phyloP scores from a whole-genome alignment of 148 eudicot genomes.

The Chenopodium berlandieri region DNA sequence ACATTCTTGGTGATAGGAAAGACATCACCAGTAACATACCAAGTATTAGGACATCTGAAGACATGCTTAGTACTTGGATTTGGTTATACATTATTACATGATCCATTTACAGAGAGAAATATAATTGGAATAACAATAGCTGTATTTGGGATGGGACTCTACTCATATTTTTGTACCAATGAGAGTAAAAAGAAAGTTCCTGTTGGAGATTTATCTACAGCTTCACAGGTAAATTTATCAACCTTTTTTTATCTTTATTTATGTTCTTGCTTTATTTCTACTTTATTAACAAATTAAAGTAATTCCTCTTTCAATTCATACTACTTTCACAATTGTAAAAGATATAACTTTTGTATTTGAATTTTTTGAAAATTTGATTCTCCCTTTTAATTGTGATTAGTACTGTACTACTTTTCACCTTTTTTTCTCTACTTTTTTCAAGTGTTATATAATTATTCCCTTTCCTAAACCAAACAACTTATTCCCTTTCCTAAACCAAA shows the following conservation, averaged over 20 bases:
- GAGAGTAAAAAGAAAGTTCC: constrained; percentile 57
- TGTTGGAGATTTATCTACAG: constrained; percentile 27
- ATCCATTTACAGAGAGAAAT: constrained; percentile 78
- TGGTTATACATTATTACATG: constrained; percentile 79
- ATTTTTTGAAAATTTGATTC: neutral
- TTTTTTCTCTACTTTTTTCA: neutral
- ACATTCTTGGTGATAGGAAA: constrained; percentile 92
- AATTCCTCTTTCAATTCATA: neutral
- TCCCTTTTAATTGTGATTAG: no score
- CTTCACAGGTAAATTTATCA: constrained; percentile 44
- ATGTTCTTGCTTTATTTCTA: neutral
- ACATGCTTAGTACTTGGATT: constrained; percentile 90
- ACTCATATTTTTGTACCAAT: constrained; percentile 75
- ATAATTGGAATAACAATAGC: constrained; percentile 75
- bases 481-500: neutral
- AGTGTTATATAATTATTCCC: neutral
- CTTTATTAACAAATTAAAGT: neutral
- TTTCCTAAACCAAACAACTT: neutral
- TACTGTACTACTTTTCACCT: neutral
- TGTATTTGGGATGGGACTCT: constrained; percentile 79
- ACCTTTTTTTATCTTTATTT: neutral
- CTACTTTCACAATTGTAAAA: neutral
- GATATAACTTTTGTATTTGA: neutral
- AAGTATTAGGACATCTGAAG: constrained; percentile 85
- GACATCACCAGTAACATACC: constrained; percentile 96